Conservation (phyloP, 2,329 filamentous ascomycete genomes). For the Aspergillus ochraceoroseus region DNA sequence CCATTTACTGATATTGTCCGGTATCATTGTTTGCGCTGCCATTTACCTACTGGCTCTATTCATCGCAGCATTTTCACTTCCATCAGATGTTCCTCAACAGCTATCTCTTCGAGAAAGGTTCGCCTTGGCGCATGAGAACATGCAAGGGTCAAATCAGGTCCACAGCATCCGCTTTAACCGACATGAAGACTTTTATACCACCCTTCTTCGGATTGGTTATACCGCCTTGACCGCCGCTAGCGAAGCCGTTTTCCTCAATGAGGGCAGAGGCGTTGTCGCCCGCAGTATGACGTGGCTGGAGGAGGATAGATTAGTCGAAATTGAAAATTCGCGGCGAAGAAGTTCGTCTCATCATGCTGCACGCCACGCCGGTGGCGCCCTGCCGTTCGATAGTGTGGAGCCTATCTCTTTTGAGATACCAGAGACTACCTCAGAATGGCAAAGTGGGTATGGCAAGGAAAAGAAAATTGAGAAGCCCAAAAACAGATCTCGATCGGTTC, state of each 20-base stretch:
- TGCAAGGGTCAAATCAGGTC: conserved; percentile 86
- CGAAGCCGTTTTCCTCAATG: conserved; percentile 92
- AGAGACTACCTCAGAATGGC: conserved; percentile 36
- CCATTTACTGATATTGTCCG: conserved; percentile 77
- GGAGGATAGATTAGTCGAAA: conserved; percentile 72
- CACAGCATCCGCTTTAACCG: conserved; percentile 73
- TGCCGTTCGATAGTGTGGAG: conserved; percentile 32
- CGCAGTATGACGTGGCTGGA: conserved; percentile 84
- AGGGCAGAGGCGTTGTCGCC: conserved; percentile 70
- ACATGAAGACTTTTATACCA: conserved; percentile 94
- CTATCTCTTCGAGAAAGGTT: conserved; percentile 58
- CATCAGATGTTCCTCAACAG: conserved; percentile 46
- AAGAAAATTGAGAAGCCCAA: conserved; percentile 42
- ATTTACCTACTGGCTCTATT: conserved; percentile 76
- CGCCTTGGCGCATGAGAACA: conserved; percentile 70
- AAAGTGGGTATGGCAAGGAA: conserved; percentile 46
- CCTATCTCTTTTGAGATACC: conserved; percentile 34
- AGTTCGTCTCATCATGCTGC: conserved; percentile 19
- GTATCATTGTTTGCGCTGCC: conserved; percentile 67
- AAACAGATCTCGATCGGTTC: conserved; percentile 33
- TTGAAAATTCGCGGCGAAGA: conserved; percentile 52
- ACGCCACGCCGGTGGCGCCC: conserved; percentile 15
- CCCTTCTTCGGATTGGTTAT: conserved; percentile 79
- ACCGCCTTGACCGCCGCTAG: conserved; percentile 86
- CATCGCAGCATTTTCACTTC: conserved; percentile 66